These are phyloP conservation scores for Capsicum baccatum DNA, from an alignment of 257 asterid species.

Conservation along the genomic window DNA sequence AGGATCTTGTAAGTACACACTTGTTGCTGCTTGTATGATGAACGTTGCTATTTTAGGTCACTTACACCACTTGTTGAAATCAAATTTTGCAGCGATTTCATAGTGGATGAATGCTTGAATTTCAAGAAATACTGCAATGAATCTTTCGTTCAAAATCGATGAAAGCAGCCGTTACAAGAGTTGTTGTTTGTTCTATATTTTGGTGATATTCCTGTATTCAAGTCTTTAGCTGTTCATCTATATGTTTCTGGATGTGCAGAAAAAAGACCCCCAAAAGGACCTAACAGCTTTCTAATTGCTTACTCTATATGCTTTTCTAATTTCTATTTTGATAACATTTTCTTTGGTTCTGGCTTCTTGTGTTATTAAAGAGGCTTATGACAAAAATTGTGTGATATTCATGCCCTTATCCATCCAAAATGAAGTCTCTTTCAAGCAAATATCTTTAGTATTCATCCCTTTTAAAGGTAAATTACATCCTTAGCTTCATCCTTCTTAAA, in stretches of 20 bases:
- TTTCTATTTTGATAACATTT: not conserved
- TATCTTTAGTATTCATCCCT: too few species aligned
- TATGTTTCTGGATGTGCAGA: not conserved
- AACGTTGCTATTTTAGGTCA: not conserved
- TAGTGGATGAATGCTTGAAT: slow-evolving; percentile 74
- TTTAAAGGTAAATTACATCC: too few species aligned
- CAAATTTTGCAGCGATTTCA: slow-evolving; percentile 63
- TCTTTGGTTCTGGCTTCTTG: not conserved
- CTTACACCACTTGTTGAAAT: not conserved
- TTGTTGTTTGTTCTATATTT: not conserved
- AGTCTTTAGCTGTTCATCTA: slow-evolving; percentile 9
- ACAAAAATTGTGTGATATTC: not conserved
- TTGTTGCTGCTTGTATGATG: slow-evolving; percentile 4
- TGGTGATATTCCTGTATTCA: slow-evolving; percentile 6
- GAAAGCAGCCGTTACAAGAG: not conserved
- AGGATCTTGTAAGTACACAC: slow-evolving; percentile 67
- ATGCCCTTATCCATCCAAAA: not conserved
- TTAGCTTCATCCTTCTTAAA: too few species aligned
- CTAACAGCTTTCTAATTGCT: not conserved
- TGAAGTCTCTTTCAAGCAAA: not conserved
- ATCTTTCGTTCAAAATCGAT: slow-evolving; percentile 42
- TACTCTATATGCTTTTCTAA: not conserved
- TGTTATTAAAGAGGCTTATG: not conserved
- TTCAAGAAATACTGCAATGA: slow-evolving; percentile 92
- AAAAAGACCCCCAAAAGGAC: not conserved